A percentile compares a stretch with the other conserved stretches of the same genome.
Conservation (phyloP, 768 basidiomycete species). For the Termitomyces heimii region DNA sequence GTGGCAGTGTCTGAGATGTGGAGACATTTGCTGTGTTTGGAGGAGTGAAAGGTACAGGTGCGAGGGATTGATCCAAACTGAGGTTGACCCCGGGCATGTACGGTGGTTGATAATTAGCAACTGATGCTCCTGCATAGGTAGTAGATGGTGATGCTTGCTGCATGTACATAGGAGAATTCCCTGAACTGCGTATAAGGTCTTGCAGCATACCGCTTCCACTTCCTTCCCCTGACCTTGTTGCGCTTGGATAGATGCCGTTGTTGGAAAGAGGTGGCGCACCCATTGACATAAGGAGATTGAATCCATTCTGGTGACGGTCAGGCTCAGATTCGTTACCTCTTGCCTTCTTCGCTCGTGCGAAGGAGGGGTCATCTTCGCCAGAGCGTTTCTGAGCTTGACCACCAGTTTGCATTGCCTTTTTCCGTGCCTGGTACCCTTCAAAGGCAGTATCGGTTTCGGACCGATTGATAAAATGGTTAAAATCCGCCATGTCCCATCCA, state of each 20-base stretch:
- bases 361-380: constrained; percentile 40
- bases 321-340: constrained; percentile 37
- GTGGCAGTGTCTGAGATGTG: constrained; percentile 28
- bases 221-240: constrained; percentile 38
- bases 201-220: constrained; percentile 41
- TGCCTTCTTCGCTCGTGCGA: constrained; percentile 44
- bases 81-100: constrained; percentile 58
- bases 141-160: constrained; percentile 35
- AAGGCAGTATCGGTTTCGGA: constrained; percentile 92
- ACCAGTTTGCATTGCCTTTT: constrained; percentile 32
- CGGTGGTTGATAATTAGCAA: constrained; percentile 35
- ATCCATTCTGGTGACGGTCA: constrained; percentile 35
- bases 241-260: constrained; percentile 40
- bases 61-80: constrained; percentile 47
- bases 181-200: constrained; percentile 49
- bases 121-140: constrained; percentile 32
- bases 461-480: constrained; percentile 76
- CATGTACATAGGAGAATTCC: constrained; percentile 60
- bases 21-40: constrained; percentile 20
- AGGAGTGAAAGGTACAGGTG: constrained; percentile 43
- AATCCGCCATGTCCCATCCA: constrained; percentile 73
- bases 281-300: constrained; percentile 55
- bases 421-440: constrained; percentile 80
- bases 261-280: constrained; percentile 26
- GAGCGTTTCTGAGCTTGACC: constrained; percentile 41